Conservation (phyloP, 2,329 filamentous ascomycete species). For the Pezicula carpinea region DNA sequence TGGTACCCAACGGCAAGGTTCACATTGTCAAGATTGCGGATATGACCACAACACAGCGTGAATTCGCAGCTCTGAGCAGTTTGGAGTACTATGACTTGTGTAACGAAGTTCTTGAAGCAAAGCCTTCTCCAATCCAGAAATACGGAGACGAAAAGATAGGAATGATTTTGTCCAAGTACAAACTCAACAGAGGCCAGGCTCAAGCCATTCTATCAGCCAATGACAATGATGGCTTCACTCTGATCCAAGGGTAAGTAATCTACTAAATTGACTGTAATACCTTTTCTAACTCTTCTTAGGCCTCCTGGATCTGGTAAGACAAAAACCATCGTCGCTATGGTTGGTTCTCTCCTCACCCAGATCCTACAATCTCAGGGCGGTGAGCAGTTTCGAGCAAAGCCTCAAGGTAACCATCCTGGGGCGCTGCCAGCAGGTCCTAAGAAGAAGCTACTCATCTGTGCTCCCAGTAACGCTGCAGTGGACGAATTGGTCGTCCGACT, state of each 20-base stretch:
- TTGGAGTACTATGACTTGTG: slow-evolving; percentile 95
- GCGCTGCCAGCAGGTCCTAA: slow-evolving; percentile 34
- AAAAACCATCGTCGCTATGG: slow-evolving; percentile 95
- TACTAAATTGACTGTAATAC: neutral
- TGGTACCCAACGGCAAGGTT: slow-evolving; percentile 67
- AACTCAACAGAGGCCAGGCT: slow-evolving; percentile 83
- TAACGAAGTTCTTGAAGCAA: slow-evolving; percentile 83
- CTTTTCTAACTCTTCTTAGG: slow-evolving; percentile 37
- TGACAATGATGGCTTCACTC: slow-evolving; percentile 94
- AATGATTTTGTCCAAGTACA: slow-evolving; percentile 69
- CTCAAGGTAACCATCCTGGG: slow-evolving; percentile 28
- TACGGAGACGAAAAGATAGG: slow-evolving; percentile 72
- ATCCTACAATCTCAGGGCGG: slow-evolving; percentile 33
- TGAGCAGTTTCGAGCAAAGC: slow-evolving; percentile 19
- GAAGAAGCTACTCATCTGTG: slow-evolving; percentile 92
- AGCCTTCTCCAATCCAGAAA: slow-evolving; percentile 80
- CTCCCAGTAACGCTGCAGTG: slow-evolving; percentile 97
- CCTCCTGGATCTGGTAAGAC: slow-evolving; percentile 97
- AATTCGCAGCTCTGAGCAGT: slow-evolving; percentile 87
- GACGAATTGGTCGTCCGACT: slow-evolving; percentile 93
- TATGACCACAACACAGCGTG: slow-evolving; percentile 89
- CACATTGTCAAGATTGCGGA: slow-evolving; percentile 82
- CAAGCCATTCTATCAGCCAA: slow-evolving; percentile 87
- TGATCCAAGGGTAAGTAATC: slow-evolving; percentile 74
- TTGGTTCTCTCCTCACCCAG: slow-evolving; percentile 73